Conservation (phyloP, 768 basidiomycete species). For the Boletellus emodensis region DNA sequence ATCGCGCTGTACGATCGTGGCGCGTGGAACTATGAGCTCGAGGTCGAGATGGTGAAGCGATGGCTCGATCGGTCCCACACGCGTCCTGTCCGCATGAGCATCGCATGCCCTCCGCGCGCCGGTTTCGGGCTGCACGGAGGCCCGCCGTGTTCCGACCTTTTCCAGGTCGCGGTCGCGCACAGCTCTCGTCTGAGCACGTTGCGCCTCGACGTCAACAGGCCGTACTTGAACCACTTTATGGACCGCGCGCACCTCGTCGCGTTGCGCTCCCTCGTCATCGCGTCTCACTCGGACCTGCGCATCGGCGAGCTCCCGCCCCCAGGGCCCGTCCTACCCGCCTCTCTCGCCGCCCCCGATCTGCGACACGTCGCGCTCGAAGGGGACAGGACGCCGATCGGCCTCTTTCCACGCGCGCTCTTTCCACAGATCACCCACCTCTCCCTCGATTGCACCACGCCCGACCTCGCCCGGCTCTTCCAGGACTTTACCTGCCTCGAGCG, state of each 20-base stretch:
- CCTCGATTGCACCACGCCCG: slow-evolving; percentile 18
- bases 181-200: slow-evolving; percentile 16
- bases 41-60: slow-evolving; percentile 22
- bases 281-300: slow-evolving; percentile 10
- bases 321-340: neutral
- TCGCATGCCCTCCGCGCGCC: slow-evolving; percentile 15
- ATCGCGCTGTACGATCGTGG: slow-evolving; percentile 27
- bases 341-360: slow-evolving; percentile 15
- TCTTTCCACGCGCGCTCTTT: slow-evolving; percentile 16
- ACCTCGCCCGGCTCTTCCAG: slow-evolving; percentile 16
- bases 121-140: slow-evolving; percentile 11
- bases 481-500: slow-evolving; percentile 17
- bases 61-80: slow-evolving; percentile 21
- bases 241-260: slow-evolving; percentile 3
- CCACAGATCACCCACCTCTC: slow-evolving; percentile 23
- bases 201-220: slow-evolving; percentile 12
- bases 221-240: slow-evolving; percentile 23
- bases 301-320: neutral
- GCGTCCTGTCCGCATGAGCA: slow-evolving; percentile 24
- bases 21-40: slow-evolving; percentile 25
- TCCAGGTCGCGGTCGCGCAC: slow-evolving; percentile 22
- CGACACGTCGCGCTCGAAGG: slow-evolving; percentile 15
- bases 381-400: slow-evolving; percentile 2
- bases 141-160: slow-evolving; percentile 12
- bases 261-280: slow-evolving; percentile 15